Evolutionary conservation across 2,329 filamentous ascomycete genomes (phyloP).

Genomic region (Phyllachora maydis): DNA sequence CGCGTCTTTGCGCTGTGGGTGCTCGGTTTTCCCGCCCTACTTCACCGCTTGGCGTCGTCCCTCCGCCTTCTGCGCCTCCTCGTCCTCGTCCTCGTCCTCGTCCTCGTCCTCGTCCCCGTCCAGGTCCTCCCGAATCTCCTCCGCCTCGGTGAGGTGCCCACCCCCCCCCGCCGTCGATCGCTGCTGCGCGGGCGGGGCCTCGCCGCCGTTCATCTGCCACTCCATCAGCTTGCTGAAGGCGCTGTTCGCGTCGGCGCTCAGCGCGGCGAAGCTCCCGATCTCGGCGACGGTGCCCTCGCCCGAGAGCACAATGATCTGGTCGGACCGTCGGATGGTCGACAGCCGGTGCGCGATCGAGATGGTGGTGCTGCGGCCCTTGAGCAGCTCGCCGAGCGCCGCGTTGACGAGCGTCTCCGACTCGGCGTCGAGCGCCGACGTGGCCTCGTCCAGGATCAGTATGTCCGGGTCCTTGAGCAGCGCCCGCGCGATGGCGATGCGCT

Average conservation of each 20-base stretch:
- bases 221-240: constrained; percentile 95
- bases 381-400: constrained; percentile 60
- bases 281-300: constrained; percentile 79
- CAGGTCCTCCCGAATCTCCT: constrained; percentile 28
- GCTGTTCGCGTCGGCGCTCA: constrained; percentile 53
- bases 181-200: constrained; percentile 23
- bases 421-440: constrained; percentile 86
- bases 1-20: no score
- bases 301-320: constrained; percentile 82
- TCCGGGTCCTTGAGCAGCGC: constrained; percentile 91
- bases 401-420: constrained; percentile 96
- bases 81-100: constrained; percentile 8
- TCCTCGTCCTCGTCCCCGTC: constrained; percentile 17
- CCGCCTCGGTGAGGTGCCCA: constrained; percentile 24
- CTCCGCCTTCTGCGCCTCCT: constrained; percentile 3
- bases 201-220: constrained; percentile 88
- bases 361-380: constrained; percentile 79
- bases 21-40: no score
- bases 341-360: constrained; percentile 94
- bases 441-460: constrained; percentile 90
- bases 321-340: constrained; percentile 89
- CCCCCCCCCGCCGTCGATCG: constrained; percentile 11
- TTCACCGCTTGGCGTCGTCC: no score
- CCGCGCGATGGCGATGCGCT: constrained; percentile 89
- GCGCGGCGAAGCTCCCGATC: constrained; percentile 61